phyloP scores from a whole-genome alignment of 169 alveolate species.

The Fabrea salina region DNA sequence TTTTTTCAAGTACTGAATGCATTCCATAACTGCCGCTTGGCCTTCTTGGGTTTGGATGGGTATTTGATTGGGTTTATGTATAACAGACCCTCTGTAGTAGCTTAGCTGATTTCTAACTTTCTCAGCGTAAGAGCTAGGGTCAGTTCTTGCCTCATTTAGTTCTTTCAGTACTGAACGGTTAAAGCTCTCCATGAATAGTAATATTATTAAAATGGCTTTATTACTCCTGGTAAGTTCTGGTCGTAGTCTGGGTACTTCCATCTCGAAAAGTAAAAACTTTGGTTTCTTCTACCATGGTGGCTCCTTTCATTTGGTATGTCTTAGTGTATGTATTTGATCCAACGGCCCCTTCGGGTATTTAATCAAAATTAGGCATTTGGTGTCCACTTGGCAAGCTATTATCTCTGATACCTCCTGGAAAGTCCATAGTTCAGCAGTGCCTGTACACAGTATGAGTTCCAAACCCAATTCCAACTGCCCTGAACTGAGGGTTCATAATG shows the following conservation, averaged over 20 bases:
- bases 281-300: not conserved
- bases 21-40: conserved; percentile 26
- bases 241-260: not conserved
- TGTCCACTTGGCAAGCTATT: too few species aligned
- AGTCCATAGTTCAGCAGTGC: not conserved
- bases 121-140: conserved; percentile 18
- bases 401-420: conserved; percentile 23
- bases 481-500: not conserved
- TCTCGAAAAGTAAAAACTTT: not conserved
- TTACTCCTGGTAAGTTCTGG: not conserved
- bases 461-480: conserved; percentile 1
- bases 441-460: conserved; percentile 10
- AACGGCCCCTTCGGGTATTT: too few species aligned
- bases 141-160: not conserved
- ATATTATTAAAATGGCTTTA: not conserved
- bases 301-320: not conserved
- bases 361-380: too few species aligned
- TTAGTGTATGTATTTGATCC: too few species aligned
- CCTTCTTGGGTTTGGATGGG: conserved; percentile 28
- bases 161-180: conserved; percentile 15
- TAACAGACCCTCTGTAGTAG: not conserved
- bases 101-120: not conserved
- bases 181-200: not conserved
- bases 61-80: not conserved
- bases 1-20: conserved; percentile 38